Percentiles rank a stretch among this genome's conserved stretches.
phyloP scores from a whole-genome alignment of 352 stramenopile genomes.

The Globisporangium abappressorium region DNA sequence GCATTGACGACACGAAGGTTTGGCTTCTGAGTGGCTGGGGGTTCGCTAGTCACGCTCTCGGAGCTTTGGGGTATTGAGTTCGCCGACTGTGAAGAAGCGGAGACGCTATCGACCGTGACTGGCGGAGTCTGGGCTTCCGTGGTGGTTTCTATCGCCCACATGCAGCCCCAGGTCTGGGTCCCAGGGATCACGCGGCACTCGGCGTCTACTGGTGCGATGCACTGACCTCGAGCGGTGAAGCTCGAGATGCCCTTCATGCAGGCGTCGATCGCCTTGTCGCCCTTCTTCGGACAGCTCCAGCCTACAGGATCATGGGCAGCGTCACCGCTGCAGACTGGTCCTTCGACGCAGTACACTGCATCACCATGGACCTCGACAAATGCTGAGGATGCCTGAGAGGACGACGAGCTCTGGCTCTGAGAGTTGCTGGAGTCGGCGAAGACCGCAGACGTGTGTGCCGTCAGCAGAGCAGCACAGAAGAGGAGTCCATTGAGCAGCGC shows the following conservation, averaged over 20 bases:
- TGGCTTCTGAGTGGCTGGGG: not conserved
- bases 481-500: constrained; percentile 7
- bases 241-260: constrained; percentile 28
- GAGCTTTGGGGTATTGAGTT: constrained; percentile 6
- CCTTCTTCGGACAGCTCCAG: constrained; percentile 27
- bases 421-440: constrained; percentile 19
- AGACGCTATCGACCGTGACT: not conserved
- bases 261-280: constrained; percentile 24
- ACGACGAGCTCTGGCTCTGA: constrained; percentile 22
- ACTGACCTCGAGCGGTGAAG: constrained; percentile 20
- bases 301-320: constrained; percentile 22
- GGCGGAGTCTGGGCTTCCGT: not conserved
- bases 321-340: constrained; percentile 30
- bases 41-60: not conserved
- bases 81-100: not conserved
- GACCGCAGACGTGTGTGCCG: constrained; percentile 14
- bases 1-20: not conserved
- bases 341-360: constrained; percentile 39
- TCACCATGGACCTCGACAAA: constrained; percentile 19
- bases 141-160: constrained; percentile 1
- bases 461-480: constrained; percentile 16
- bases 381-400: not conserved
- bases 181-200: constrained; percentile 10
- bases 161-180: constrained; percentile 8
- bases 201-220: constrained; percentile 25